Conservation (phyloP, 208 protist species). For the Leishmania turanica region DNA sequence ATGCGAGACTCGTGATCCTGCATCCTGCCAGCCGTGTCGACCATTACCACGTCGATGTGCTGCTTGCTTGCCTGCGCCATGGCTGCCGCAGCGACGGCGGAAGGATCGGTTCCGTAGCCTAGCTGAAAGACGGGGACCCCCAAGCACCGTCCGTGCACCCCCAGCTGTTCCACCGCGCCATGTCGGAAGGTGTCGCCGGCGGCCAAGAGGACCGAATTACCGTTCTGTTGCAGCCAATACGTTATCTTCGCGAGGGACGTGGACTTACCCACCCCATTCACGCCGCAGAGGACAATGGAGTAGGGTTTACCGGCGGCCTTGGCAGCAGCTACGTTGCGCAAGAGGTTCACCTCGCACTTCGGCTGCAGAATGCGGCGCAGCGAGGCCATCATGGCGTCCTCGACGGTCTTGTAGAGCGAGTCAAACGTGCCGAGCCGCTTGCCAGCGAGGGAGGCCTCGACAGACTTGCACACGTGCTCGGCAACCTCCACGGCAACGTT, state of each 20-base stretch:
- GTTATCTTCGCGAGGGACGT: slow-evolving; percentile 98
- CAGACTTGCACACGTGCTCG: slow-evolving; percentile 95
- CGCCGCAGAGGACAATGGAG: slow-evolving; percentile 98
- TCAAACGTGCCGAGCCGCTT: slow-evolving; percentile 94
- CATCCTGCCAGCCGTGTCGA: slow-evolving; percentile 99
- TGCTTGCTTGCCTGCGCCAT: slow-evolving; percentile 90
- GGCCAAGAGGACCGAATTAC: slow-evolving; percentile 94
- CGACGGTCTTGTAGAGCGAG: slow-evolving; percentile 80
- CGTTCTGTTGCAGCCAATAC: slow-evolving; percentile 96
- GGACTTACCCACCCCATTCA: slow-evolving; percentile 99
- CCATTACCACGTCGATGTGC: slow-evolving; percentile 96
- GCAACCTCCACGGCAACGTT: slow-evolving; percentile 98
- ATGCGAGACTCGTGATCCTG: slow-evolving; percentile 99
- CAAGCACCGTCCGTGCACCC: slow-evolving; percentile 95
- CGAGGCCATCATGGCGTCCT: slow-evolving; percentile 84
- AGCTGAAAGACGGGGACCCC: slow-evolving; percentile 95
- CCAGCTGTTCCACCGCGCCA: slow-evolving; percentile 99
- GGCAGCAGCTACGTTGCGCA: slow-evolving; percentile 87
- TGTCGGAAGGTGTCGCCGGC: slow-evolving; percentile 99
- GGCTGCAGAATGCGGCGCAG: slow-evolving; percentile 97
- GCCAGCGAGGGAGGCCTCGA: slow-evolving; percentile 90
- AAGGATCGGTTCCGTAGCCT: slow-evolving; percentile 98
- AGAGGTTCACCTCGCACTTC: slow-evolving; percentile 95
- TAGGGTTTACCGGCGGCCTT: slow-evolving; percentile 91
- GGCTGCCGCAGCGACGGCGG: slow-evolving; percentile 93